Evolutionary conservation across 768 basidiomycete species (phyloP).

Genomic region (Tylopilus felleus): DNA sequence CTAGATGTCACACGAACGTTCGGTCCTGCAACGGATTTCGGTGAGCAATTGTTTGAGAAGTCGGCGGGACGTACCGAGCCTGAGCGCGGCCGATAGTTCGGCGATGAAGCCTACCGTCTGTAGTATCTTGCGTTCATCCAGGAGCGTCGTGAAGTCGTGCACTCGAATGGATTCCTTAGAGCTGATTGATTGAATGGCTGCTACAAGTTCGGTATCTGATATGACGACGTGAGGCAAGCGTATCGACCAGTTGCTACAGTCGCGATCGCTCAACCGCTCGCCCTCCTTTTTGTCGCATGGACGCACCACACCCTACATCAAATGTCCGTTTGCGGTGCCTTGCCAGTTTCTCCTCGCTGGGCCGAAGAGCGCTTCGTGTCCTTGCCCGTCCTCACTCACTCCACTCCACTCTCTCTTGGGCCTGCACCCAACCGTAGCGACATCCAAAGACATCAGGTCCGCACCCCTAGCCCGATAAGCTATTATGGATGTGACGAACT

Average conservation of each 20-base stretch:
- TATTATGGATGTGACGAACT: too few relatives aligned
- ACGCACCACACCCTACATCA: too few relatives aligned
- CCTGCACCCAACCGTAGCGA: too few relatives aligned
- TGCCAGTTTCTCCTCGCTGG: too few relatives aligned
- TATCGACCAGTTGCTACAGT: conserved; percentile 2
- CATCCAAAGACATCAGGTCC: too few relatives aligned
- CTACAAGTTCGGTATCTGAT: conserved; percentile 5
- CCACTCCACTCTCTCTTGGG: too few relatives aligned
- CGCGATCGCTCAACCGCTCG: too few relatives aligned
- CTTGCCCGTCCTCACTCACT: too few relatives aligned
- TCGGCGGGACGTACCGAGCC: conserved; percentile 1
- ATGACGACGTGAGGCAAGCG: not conserved
- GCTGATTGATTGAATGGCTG: conserved; percentile 1
- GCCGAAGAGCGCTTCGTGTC: too few relatives aligned
- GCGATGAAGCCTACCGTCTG: conserved; percentile 11
- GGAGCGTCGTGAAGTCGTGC: conserved; percentile 8
- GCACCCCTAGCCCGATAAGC: too few relatives aligned
- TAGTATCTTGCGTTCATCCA: conserved; percentile 8
- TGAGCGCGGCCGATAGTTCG: conserved; percentile 1
- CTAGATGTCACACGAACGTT: not conserved
- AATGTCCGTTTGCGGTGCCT: too few relatives aligned
- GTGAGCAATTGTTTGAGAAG: not conserved
- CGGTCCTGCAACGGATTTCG: not conserved
- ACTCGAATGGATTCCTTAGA: conserved; percentile 1
- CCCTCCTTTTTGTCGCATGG: too few relatives aligned